Evolutionary conservation across 2,329 filamentous ascomycete species (phyloP), one percentile per base, ranked within the genome.

Genomic region (Hymenoscyphus albidus): DNA sequence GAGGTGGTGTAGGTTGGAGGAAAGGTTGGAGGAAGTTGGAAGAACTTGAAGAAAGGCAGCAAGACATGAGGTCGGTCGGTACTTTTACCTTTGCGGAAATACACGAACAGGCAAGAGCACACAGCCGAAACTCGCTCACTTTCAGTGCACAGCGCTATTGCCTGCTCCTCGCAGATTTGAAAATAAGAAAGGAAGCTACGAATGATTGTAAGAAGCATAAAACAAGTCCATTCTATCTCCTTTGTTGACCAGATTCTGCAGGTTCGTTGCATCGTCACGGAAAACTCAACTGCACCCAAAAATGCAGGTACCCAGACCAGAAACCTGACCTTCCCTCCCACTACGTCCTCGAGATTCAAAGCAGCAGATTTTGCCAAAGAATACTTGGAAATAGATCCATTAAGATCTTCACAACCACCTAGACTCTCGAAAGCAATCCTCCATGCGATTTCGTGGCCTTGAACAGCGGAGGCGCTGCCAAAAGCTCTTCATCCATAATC

Each of bases 341-440:
- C 10, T 18, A 18, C 18, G 48, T 54, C 22, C 18, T 27, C 10
- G 22, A 22, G 22, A 51, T 10, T 5, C 44, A 54, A 54, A 13
- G 22, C 2, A 54, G 2, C 48, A 27, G 10, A 48, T 13, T 13
- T 39, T 32, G 9, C 32, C 56, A 44, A 18, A 39, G 18, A 48
- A 27, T 10, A 35, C 35, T 35, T 27, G 5, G 48, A 5, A 9
- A 27, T 27, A 22, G 22, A 14, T 12, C 18, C n/a, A 54, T 54
- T 54, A 4, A 22, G 22, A 10, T 12, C 18, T 54, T 13, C 16
- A 5, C 14, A 32, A 6, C 32, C 55, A 40, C 18, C 39, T 63
- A 73, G 56, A 72, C 48, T 48, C 71, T 64, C 6, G 69, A 69
- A 31, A 62, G 44, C 63, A 74, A 75, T 1, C 74, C 74, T 10